phyloP scores from a whole-genome alignment of 768 basidiomycete species.

The Nidularia sp. region DNA sequence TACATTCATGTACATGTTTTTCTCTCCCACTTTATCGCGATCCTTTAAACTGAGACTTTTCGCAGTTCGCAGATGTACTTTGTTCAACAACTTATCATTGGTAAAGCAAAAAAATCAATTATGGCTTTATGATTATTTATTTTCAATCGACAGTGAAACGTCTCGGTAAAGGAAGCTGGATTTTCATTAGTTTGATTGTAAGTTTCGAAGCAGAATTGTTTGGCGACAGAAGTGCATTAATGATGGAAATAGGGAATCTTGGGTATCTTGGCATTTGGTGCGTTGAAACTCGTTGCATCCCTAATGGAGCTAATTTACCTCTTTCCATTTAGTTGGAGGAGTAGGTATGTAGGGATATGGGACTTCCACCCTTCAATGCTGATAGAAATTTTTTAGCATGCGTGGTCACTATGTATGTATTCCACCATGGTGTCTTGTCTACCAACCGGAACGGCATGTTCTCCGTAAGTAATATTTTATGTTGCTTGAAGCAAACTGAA shows the following conservation, averaged over 20 bases:
- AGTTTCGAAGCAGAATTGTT: conserved; percentile 15
- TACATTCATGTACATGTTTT: conserved; percentile 32
- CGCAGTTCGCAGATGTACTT: conserved; percentile 41
- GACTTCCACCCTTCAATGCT: neutral
- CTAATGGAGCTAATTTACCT: too few relatives aligned
- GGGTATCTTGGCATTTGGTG: too few relatives aligned
- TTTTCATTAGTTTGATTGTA: conserved; percentile 14
- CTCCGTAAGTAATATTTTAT: conserved; percentile 20
- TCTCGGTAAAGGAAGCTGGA: conserved; percentile 16
- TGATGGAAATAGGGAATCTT: too few relatives aligned
- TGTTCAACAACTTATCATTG: conserved; percentile 32
- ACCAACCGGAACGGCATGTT: conserved; percentile 13
- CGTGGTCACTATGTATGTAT: conserved; percentile 28
- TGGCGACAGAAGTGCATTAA: too few relatives aligned
- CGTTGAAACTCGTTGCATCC: too few relatives aligned
- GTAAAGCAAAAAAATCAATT: conserved; percentile 9
- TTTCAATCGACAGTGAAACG: conserved; percentile 17
- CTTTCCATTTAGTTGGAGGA: conserved; percentile 15
- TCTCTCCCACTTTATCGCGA: neutral
- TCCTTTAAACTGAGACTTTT: neutral
- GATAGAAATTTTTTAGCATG: conserved; percentile 16
- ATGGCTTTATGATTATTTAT: too few relatives aligned
- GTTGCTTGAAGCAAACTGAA: neutral
- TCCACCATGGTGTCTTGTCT: conserved; percentile 22
- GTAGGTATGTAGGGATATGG: conserved; percentile 14